phyloP scores from a whole-genome alignment of 1,284 basidiomycete species.

The Inonotus obliquus region DNA sequence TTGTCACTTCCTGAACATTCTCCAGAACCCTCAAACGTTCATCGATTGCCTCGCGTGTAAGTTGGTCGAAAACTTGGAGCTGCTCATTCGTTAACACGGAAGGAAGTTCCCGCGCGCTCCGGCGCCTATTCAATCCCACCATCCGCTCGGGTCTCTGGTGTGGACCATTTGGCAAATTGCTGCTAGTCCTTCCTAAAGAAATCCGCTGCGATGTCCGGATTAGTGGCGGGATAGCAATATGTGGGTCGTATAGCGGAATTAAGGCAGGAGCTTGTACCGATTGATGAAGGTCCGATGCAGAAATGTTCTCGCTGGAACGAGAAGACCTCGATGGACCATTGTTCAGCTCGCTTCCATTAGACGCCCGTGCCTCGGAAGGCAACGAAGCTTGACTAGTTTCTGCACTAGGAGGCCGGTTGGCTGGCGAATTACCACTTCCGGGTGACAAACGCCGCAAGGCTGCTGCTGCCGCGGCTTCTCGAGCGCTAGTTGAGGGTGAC shows the following conservation, averaged over 20 bases:
- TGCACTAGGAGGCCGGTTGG: neutral
- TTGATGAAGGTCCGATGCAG: neutral
- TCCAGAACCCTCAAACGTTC: conserved; percentile 75
- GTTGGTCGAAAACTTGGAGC: conserved; percentile 50
- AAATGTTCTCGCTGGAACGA: neutral
- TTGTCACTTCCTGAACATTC: conserved; percentile 64
- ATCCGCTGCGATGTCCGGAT: neutral
- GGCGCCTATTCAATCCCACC: conserved; percentile 1
- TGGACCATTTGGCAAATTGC: neutral
- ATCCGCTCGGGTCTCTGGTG: neutral
- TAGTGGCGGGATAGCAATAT: neutral
- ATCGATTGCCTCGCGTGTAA: conserved; percentile 77
- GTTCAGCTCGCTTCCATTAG: neutral
- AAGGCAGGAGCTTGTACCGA: neutral
- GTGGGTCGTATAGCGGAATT: conserved; percentile 15
- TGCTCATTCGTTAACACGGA: conserved; percentile 54
- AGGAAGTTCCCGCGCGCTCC: conserved; percentile 33
- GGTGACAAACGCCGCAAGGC: conserved; percentile 30
- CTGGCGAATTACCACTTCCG: neutral
- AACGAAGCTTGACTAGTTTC: neutral
- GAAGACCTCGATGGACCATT: neutral
- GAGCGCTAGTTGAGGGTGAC: conserved; percentile 21
- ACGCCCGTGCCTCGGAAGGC: neutral
- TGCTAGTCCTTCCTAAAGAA: conserved; percentile 6
- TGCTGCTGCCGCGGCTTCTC: conserved; percentile 34